Base-by-base conservation (phyloP, 2,329 filamentous ascomycete genomes). In the Cytospora schulzeri region DNA sequence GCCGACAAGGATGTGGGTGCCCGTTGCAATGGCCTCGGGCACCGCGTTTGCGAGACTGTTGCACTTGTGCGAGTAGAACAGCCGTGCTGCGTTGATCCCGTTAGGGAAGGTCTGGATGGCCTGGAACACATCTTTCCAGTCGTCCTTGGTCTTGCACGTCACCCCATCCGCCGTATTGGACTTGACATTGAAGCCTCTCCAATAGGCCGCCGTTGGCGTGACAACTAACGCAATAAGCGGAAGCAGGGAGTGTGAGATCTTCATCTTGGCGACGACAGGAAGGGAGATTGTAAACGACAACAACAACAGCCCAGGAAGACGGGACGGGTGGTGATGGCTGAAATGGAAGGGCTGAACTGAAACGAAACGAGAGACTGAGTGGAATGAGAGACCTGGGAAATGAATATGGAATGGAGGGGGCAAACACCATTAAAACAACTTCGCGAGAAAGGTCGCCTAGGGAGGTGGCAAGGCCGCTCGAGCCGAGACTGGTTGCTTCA, bases 1-100 rank as follows among this genome's bases (percentile, higher is more conserved):
- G 70, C 92, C 92, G 9, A 97, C 85, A 9, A 97, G 84, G 28
- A 97, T 84, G 48, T 84, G 83, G 2, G 91, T 96, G 70, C 91
- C 84, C 71, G 91, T 91, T 70, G 83, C 85, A 76, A 96, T 93
- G 71, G 92, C 93, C 54, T 93, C 93, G 52, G 89, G 90, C 45
- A 48, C 45, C 9, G 45, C 45, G 29, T 62, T 45, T 38, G 17
- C 35, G 33, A 62, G 59, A 41, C 59, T 62, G 52, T 62, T 19
- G 35, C 59, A 62, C n/a, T 62, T 24, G 15, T 53, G 19, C 14
- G 59, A 38, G 51, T 56, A 56, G 52, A 62, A 62, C 35, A 62
- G 59, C 12, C 59, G 35, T 1, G 59, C 59, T 9, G 59, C 59
- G 52, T 62, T 62, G 52, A 62, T 62, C 14, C 51, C 35, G n/a